Percentiles rank a stretch among this genome's conserved stretches.
These are phyloP conservation scores for Yamadazyma ubonensis DNA, from an alignment of 805 yeast genomes.

Conservation along the genomic window DNA sequence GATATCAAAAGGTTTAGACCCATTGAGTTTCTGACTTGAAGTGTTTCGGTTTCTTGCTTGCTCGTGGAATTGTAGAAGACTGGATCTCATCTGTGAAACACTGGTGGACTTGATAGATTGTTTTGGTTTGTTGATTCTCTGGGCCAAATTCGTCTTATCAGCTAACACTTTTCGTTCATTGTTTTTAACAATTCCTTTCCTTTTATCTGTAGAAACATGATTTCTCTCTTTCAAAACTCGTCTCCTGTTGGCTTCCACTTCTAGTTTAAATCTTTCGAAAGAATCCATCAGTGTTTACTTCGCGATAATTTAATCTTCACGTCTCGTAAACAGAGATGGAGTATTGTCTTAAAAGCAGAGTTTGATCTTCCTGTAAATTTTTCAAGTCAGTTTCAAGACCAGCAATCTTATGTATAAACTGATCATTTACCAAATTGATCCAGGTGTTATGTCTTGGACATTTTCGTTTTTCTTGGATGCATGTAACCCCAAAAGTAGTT, in stretches of 20 bases:
- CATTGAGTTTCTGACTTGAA: too few species aligned
- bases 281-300: constrained; percentile 8
- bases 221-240: neutral
- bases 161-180: neutral
- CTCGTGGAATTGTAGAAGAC: neutral
- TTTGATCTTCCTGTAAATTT: constrained; percentile 26
- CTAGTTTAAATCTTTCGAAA: constrained; percentile 13
- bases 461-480: constrained; percentile 54
- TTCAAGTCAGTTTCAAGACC: constrained; percentile 36
- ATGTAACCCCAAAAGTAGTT: constrained; percentile 19
- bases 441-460: constrained; percentile 57
- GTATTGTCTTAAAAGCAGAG: constrained; percentile 32
- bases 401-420: constrained; percentile 24
- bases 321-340: constrained; percentile 31
- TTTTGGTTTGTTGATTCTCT: neutral
- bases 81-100: neutral
- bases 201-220: neutral
- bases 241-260: constrained; percentile 9
- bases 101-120: neutral
- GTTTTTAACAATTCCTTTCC: neutral
- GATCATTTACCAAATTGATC: constrained; percentile 40
- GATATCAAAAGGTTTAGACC: too few species aligned
- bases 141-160: neutral
- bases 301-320: neutral
- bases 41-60: neutral